Percentiles rank a stretch among this genome's conserved stretches.
Conservation (phyloP, 768 basidiomycete genomes). For the Phaeolepiota aurea region DNA sequence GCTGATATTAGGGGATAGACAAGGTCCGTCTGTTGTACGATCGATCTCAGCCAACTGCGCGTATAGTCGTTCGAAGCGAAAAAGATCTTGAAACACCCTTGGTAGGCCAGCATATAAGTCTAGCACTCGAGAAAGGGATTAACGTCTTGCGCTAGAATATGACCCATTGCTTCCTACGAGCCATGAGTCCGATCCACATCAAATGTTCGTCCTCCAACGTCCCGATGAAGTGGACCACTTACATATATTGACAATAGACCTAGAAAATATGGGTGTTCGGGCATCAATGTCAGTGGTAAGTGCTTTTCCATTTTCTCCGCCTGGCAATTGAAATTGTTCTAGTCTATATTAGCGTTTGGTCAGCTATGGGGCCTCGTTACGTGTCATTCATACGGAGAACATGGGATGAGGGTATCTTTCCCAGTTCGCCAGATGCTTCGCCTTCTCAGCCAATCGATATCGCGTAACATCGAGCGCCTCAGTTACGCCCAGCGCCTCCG, state of each 20-base stretch:
- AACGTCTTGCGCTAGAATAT: conserved; percentile 41
- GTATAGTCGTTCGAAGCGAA: conserved; percentile 54
- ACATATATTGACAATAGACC: conserved; percentile 33
- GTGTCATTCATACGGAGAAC: conserved; percentile 68
- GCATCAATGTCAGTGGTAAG: conserved; percentile 84
- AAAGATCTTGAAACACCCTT: conserved; percentile 63
- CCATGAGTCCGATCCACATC: conserved; percentile 82
- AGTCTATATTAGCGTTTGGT: conserved; percentile 78
- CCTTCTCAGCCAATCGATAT: conserved; percentile 71
- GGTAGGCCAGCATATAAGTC: conserved; percentile 23
- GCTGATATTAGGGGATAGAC: conserved; percentile 27
- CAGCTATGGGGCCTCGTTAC: conserved; percentile 75
- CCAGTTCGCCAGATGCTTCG: conserved; percentile 78
- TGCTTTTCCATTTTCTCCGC: conserved; percentile 13
- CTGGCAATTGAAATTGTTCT: background rate
- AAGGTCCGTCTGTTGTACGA: conserved; percentile 76
- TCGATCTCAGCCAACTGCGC: conserved; percentile 61
- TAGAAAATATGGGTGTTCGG: conserved; percentile 75
- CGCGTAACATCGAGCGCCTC: conserved; percentile 70
- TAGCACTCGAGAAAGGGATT: background rate
- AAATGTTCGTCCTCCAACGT: conserved; percentile 41
- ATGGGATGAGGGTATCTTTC: conserved; percentile 83
- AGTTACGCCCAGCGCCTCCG: conserved; percentile 70
- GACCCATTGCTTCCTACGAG: conserved; percentile 79
- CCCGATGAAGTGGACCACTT: background rate